A percentile compares a stretch with the other conserved stretches of the same genome.
Conservation (phyloP, 345 rosid genomes). For the Euphorbia lathyris region DNA sequence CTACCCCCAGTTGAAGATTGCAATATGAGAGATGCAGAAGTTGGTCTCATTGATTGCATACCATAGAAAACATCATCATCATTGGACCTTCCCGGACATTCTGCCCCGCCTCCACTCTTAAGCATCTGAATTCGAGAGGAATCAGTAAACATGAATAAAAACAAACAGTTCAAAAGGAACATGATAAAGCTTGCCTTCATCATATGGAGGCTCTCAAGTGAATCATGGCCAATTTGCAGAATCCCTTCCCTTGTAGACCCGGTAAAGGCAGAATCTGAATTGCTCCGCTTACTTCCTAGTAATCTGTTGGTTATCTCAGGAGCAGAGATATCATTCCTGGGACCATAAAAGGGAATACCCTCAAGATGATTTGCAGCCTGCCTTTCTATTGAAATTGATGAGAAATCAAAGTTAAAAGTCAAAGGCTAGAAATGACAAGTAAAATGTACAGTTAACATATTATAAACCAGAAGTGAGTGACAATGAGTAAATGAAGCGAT, state of each 20-base stretch:
- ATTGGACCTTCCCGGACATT: conserved; percentile 42
- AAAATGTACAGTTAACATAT: background rate
- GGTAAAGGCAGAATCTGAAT: conserved; percentile 62
- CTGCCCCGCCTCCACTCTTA: conserved; percentile 54
- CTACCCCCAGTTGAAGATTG: conserved; percentile 48
- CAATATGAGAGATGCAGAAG: conserved; percentile 45
- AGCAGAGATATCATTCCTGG: conserved; percentile 65
- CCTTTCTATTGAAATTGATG: conserved; percentile 46
- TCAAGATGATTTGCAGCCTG: conserved; percentile 66
- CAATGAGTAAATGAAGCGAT: background rate
- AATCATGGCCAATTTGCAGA: conserved; percentile 46
- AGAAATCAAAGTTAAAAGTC: conserved; percentile 29
- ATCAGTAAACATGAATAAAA: conserved; percentile 10
- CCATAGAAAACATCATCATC: conserved; percentile 50
- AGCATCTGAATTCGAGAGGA: conserved; percentile 46
- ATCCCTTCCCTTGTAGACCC: conserved; percentile 37
- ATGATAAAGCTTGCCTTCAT: conserved; percentile 55
- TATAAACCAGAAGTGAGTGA: background rate
- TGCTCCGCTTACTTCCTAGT: conserved; percentile 70
- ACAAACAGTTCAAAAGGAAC: background rate
- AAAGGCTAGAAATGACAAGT: conserved; percentile 1
- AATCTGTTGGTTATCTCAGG: conserved; percentile 60
- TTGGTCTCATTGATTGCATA: conserved; percentile 45
- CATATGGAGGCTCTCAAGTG: conserved; percentile 66
- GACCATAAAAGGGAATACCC: conserved; percentile 77